Evolutionary conservation across 2,329 filamentous ascomycete species (phyloP).

Genomic region (Tolypocladium endophyticum): DNA sequence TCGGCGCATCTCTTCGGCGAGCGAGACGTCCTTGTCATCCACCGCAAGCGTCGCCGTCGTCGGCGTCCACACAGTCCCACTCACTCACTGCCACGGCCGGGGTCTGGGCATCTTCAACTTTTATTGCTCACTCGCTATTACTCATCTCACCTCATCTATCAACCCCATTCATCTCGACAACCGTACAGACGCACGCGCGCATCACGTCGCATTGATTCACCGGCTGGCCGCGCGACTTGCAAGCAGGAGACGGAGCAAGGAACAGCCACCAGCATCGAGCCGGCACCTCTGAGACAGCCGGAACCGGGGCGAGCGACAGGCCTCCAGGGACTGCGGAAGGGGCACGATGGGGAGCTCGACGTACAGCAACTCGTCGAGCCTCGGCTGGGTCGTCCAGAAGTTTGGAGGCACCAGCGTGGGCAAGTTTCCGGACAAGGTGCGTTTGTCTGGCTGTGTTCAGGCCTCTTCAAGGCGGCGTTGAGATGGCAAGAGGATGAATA

Average conservation of each 20-base stretch:
- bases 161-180: background rate
- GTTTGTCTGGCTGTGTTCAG: conserved; percentile 12
- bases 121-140: background rate
- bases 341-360: conserved; percentile 20
- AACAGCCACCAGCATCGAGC: background rate
- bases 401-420: conserved; percentile 93
- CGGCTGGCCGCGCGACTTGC: background rate
- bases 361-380: conserved; percentile 24
- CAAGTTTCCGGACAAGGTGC: conserved; percentile 70
- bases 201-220: background rate
- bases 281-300: background rate
- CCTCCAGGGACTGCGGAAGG: background rate
- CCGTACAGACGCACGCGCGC: background rate
- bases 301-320: background rate
- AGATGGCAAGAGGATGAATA: background rate
- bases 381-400: conserved; percentile 81
- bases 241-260: background rate
- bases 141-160: background rate
- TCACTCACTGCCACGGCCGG: background rate
- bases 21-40: background rate
- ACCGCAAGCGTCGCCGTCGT: background rate
- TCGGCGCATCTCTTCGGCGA: background rate
- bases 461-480: background rate
- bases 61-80: background rate
- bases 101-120: background rate